Percentiles rank a stretch among this genome's conserved stretches.
phyloP scores from a whole-genome alignment of 352 stramenopile species.

The Phytophthora europaea region DNA sequence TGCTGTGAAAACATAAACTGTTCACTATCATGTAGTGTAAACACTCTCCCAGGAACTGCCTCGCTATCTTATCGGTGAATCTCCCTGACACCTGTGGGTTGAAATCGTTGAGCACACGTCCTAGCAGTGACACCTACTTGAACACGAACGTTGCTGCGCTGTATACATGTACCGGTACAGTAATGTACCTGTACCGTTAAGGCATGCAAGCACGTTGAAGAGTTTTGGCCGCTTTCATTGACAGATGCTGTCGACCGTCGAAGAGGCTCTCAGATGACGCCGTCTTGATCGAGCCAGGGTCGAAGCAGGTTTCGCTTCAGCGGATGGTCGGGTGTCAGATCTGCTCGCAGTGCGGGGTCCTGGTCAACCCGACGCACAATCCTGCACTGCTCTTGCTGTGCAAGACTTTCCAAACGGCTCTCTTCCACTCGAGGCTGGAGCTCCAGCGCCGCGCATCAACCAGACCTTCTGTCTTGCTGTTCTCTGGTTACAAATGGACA shows the following conservation, averaged over 20 bases:
- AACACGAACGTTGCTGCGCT: neutral
- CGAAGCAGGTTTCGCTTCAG: neutral
- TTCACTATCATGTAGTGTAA: neutral
- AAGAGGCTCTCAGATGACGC: neutral
- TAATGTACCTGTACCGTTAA: neutral
- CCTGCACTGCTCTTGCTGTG: neutral
- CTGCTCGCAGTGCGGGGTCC: neutral
- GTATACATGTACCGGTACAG: too few species aligned
- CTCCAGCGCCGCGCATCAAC: neutral
- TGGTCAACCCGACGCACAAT: neutral
- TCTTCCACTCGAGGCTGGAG: neutral
- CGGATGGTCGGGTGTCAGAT: neutral
- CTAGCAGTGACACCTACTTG: neutral
- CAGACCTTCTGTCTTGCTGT: neutral
- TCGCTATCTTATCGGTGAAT: neutral
- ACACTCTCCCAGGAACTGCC: neutral
- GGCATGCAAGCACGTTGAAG: neutral
- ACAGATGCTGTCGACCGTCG: neutral
- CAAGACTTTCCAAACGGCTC: slow-evolving; percentile 4
- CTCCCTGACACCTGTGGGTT: neutral
- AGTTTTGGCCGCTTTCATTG: neutral
- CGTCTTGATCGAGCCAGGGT: neutral
- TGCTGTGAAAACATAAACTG: neutral
- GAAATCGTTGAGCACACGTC: neutral
- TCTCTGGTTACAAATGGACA: slow-evolving; percentile 1